Evolutionary conservation across 2,329 filamentous ascomycete species (phyloP).

Genomic region (Talaromyces piceae): DNA sequence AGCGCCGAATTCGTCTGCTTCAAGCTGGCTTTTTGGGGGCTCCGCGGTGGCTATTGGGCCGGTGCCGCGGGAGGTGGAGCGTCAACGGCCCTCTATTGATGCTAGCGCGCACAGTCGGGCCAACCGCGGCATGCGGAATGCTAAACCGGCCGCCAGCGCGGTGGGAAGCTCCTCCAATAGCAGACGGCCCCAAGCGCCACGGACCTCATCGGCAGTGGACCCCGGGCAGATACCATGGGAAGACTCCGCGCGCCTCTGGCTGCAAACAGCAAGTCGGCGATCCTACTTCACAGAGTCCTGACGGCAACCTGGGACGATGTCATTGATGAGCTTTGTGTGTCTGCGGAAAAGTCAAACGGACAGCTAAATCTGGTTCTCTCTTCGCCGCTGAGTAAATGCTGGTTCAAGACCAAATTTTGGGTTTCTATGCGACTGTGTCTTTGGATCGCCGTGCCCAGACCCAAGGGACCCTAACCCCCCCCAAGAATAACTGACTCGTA

Average conservation of each 20-base stretch:
- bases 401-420: no score
- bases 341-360: no score
- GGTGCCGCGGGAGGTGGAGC: not conserved
- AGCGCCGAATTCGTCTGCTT: not conserved
- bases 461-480: not conserved
- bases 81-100: no score
- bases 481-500: not conserved
- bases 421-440: no score
- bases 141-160: not conserved
- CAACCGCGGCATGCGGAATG: not conserved
- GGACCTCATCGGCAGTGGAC: not conserved
- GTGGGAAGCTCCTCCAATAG: not conserved
- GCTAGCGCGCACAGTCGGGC: not conserved
- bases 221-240: not conserved
- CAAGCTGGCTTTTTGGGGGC: not conserved
- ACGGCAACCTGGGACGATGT: no score
- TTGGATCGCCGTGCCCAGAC: not conserved
- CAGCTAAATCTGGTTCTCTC: no score
- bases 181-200: not conserved
- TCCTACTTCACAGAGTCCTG: not conserved
- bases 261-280: not conserved
- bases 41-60: not conserved
- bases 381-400: no score
- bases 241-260: not conserved
- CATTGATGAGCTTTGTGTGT: no score